phyloP scores from a whole-genome alignment of 768 basidiomycete genomes.

The Boletus rubroflammeus region DNA sequence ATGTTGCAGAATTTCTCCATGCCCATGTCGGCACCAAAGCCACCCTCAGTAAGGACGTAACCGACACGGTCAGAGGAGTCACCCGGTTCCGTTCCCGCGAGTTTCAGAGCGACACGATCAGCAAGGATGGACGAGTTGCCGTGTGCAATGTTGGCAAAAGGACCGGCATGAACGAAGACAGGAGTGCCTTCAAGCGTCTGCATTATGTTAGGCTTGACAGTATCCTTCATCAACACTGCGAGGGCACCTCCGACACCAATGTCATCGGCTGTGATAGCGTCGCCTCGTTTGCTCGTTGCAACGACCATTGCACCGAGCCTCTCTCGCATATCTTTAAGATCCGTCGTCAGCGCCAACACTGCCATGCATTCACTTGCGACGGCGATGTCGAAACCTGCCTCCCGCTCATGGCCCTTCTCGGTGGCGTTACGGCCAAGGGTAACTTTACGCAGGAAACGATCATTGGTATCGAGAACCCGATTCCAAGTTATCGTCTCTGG shows the following conservation, averaged over 20 bases:
- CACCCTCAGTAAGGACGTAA: constrained; percentile 97
- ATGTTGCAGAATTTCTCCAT: constrained; percentile 99
- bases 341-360: constrained; percentile 87
- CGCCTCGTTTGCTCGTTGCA: constrained; percentile 86
- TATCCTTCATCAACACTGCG: constrained; percentile 96
- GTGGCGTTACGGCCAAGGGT: constrained; percentile 88
- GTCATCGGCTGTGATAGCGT: constrained; percentile 94
- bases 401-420: constrained; percentile 85
- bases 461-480: constrained; percentile 94
- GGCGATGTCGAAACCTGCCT: constrained; percentile 93
- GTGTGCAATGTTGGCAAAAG: constrained; percentile 98
- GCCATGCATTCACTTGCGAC: constrained; percentile 99
- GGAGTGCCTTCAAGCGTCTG: constrained; percentile 98
- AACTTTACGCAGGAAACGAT: constrained; percentile 92
- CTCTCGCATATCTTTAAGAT: constrained; percentile 86
- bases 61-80: constrained; percentile 78
- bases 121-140: constrained; percentile 98
- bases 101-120: constrained; percentile 94
- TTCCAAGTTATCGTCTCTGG: constrained; percentile 94
- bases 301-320: constrained; percentile 96
- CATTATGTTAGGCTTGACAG: constrained; percentile 99
- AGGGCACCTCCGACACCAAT: constrained; percentile 93
- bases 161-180: constrained; percentile 98
- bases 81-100: constrained; percentile 92
- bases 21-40: constrained; percentile 98